Percentiles rank a stretch among this genome's conserved stretches.
Conservation (phyloP, 257 asterid species). For the Solanum paucissectum region DNA sequence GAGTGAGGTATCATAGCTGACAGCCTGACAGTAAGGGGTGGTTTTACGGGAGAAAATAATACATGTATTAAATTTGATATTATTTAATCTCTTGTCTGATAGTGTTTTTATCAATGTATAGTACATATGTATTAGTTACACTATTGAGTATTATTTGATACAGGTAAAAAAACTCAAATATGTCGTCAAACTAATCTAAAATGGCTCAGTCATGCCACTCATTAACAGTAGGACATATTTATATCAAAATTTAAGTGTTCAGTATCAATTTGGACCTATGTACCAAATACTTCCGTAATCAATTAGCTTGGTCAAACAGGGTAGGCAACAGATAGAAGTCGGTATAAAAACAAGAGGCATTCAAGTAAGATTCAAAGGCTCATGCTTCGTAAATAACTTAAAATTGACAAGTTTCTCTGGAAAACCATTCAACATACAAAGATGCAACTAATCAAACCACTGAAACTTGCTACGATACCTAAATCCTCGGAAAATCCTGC, state of each 20-base stretch:
- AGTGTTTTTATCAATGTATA: neutral
- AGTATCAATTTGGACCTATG: neutral
- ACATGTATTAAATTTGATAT: neutral
- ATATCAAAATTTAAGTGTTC: too few species aligned
- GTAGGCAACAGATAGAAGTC: neutral
- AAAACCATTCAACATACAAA: neutral
- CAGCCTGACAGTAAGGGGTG: neutral
- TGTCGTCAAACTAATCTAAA: too few species aligned
- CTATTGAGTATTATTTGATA: neutral
- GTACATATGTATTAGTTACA: neutral
- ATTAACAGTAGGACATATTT: neutral
- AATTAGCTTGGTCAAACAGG: neutral
- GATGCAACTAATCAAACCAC: neutral
- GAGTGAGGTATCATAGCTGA: neutral
- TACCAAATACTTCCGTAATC: neutral
- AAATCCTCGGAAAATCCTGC: neutral
- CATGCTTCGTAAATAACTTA: neutral
- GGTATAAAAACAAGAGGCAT: neutral
- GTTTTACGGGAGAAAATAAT: too few species aligned
- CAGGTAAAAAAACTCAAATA: too few species aligned
- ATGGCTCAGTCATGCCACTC: neutral
- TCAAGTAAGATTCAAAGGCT: neutral
- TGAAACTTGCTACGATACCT: neutral
- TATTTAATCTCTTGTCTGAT: neutral
- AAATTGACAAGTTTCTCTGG: neutral